Base-by-base conservation (phyloP, 257 asterid genomes). In the Apocynum venetum region DNA sequence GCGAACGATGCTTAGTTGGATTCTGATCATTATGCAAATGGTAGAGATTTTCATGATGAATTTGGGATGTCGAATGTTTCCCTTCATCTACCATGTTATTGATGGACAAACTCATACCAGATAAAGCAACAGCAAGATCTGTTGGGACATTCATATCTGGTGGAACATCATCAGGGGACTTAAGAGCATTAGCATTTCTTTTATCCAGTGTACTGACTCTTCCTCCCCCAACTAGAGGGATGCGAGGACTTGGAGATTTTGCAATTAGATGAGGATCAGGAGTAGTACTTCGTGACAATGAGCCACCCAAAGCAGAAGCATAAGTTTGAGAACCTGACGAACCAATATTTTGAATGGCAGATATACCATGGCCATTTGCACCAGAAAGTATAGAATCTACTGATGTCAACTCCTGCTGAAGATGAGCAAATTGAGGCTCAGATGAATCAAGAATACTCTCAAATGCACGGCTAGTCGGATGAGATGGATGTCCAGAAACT, bases 201-300 rank as follows among this genome's bases (percentile, higher is more conserved):
- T 78, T 82, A 63, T 86, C 89, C 71, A 80, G 75, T 40, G 90
- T 83, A 81, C 72, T 76, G 66, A 77, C 35, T 85, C 89, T 89
- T 67, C 87, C 84, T 72, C 80, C 87, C 25, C 86, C 87, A 74
- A 81, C 85, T 52, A 85, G 79, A 83, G 89, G 88, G 61, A 89
- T 80, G 79, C 85, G 75, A 76, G 96, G 96, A 81, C 91, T 91
- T 52, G 91, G 91, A 81, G 87, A 87, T 80, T 89, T 80, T 49
- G 85, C 90, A 60, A 85, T 73, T 47, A 59, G 84, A 74, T 84
- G 94, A 71, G 90, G 93, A 61, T 87, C 97, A 65, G 94, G 88
- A 73, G 96, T 83, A 57, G 86, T 76, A 75, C 84, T 89, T 83
- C 93, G 82, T 57, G 96, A 87, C 74, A 88, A 52, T 13, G 97